Conservation (phyloP, 108 stramenopile species). For the Conticribra weissflogii region DNA sequence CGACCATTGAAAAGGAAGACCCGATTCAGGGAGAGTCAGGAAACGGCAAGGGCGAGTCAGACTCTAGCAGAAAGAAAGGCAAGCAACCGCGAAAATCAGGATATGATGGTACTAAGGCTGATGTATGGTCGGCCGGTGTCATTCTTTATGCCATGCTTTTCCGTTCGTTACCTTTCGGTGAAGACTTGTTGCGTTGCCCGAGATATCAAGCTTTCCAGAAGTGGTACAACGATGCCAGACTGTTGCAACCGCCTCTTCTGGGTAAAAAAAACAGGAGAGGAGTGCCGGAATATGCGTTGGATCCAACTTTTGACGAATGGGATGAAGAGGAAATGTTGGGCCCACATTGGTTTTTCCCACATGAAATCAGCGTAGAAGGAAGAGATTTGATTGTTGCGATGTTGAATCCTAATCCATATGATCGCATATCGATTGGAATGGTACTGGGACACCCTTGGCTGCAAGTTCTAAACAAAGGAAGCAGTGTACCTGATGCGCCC, state of each 20-base stretch:
- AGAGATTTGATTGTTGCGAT: slow-evolving; percentile 88
- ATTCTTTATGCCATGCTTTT: slow-evolving; percentile 92
- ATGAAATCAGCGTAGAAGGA: slow-evolving; percentile 59
- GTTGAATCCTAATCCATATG: slow-evolving; percentile 79
- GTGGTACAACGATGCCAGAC: slow-evolving; percentile 83
- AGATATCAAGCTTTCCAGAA: slow-evolving; percentile 84
- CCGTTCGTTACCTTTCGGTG: slow-evolving; percentile 89
- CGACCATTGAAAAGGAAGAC: slow-evolving; percentile 34
- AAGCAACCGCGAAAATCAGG: slow-evolving; percentile 31
- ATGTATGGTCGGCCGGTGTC: slow-evolving; percentile 95
- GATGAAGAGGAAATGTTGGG: slow-evolving; percentile 77
- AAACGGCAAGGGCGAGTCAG: slow-evolving; percentile 14
- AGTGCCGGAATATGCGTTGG: slow-evolving; percentile 56
- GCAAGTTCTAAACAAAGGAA: neutral
- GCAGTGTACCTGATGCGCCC: neutral
- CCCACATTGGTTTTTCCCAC: slow-evolving; percentile 87
- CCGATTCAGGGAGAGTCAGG: slow-evolving; percentile 4
- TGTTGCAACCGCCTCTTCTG: slow-evolving; percentile 27
- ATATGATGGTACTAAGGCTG: slow-evolving; percentile 92
- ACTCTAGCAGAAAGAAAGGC: slow-evolving; percentile 24
- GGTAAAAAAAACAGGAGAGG: slow-evolving; percentile 60
- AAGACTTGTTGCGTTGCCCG: slow-evolving; percentile 85
- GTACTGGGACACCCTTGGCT: slow-evolving; percentile 84
- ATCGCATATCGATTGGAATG: slow-evolving; percentile 70
- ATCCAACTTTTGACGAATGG: slow-evolving; percentile 64